Percentiles rank a stretch among this genome's conserved stretches.
Evolutionary conservation across 2,329 filamentous ascomycete genomes (phyloP).

Genomic region (Colletotrichum sublineola): DNA sequence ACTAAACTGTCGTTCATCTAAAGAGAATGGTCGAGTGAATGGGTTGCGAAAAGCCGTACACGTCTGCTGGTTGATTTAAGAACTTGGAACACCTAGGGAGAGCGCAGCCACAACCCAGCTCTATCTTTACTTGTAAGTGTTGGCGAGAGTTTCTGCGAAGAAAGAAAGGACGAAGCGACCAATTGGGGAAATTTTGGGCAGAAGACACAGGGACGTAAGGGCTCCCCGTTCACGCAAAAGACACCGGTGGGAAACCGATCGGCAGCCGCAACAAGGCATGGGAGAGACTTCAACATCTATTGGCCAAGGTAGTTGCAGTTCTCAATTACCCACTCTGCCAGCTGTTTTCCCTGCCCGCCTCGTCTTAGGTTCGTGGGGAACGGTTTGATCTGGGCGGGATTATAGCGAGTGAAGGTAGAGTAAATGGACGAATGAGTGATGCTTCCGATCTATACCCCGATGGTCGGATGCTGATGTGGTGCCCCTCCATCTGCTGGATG

Average conservation of each 20-base stretch:
- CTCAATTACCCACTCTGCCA: background rate
- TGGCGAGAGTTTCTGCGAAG: slow-evolving; percentile 35
- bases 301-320: background rate
- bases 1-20: background rate
- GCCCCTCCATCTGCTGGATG: slow-evolving; percentile 27
- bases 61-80: background rate
- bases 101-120: background rate
- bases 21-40: background rate
- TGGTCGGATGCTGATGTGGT: slow-evolving; percentile 10
- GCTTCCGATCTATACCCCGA: slow-evolving; percentile 19
- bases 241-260: background rate
- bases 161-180: slow-evolving; percentile 8
- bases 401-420: background rate
- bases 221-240: background rate
- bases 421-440: background rate
- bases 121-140: background rate
- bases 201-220: background rate
- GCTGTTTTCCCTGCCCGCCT: background rate
- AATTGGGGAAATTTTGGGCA: slow-evolving; percentile 28
- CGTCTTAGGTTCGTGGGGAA: slow-evolving; percentile 20
- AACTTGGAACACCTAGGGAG: background rate
- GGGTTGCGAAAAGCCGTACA: background rate
- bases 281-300: background rate
- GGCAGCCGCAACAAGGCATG: background rate
- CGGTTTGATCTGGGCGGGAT: slow-evolving; percentile 10